These are phyloP conservation scores for Ceratonia siliqua DNA, from an alignment of 306 rosid genomes.

Conservation along the genomic window DNA sequence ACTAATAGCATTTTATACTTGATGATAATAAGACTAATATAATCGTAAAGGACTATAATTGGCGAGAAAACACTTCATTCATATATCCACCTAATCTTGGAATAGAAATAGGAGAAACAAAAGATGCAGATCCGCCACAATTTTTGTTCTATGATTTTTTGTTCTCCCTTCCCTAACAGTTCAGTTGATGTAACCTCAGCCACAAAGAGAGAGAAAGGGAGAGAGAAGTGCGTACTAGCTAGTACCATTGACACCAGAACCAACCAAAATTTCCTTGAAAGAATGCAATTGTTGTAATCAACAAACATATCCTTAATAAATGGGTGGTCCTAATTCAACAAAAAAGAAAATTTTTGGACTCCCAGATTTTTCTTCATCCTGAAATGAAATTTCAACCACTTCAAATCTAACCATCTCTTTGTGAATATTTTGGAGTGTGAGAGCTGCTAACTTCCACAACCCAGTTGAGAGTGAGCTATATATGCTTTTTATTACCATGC, in stretches of 20 bases:
- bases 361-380: background rate
- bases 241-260: background rate
- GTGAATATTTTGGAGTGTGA: background rate
- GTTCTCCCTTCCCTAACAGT: background rate
- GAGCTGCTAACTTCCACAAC: slow-evolving; percentile 2
- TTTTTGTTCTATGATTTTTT: background rate
- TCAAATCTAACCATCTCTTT: background rate
- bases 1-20: no score
- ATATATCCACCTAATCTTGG: no score
- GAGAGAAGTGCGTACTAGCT: background rate
- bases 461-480: slow-evolving; percentile 21
- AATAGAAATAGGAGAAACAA: no score
- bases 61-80: no score
- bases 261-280: background rate
- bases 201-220: background rate
- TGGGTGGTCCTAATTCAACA: background rate
- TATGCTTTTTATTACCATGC: slow-evolving; percentile 24
- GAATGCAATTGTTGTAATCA: background rate
- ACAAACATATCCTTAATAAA: background rate
- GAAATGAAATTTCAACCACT: slow-evolving; percentile 26
- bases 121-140: background rate
- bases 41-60: no score
- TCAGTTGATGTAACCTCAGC: background rate
- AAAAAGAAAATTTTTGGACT: background rate
- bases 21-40: no score